Base-by-base conservation (phyloP, 305 asterid species). In the Andrographis paniculata region DNA sequence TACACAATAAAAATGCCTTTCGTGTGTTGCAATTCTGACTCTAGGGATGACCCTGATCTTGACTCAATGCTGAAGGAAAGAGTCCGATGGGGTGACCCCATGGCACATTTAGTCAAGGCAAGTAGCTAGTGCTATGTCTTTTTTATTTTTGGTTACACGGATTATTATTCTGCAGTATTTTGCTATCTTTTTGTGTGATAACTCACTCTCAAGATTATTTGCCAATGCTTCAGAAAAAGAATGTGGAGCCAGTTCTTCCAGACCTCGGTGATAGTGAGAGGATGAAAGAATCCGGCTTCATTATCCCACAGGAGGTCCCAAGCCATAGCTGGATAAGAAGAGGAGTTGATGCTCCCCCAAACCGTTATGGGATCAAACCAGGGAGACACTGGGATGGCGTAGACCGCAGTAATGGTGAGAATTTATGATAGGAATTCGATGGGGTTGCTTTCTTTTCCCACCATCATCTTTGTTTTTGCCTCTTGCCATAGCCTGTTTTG, bases 371-470 rank as follows among this genome's bases (percentile, higher is more conserved):
- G 28, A 81, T 88, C 65, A 84, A 63, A 63, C 95, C 95, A 0
- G 94, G 97, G 44, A 68, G 94, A 64, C 97, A 84, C 60, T 87
- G 95, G 95, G 95, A 87, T 51, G 94, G 95, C 13, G 93, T 87
- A 1, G 88, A 88, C 50, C 88, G 95, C 27, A 84, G 94, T 45
- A 84, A 43, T 6, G 95, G 95, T 78, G 59, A 37, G 74, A 41
- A 48, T 37, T 6, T 42, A 49, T 42, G 14, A 9, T 33, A 27
- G 42, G 38, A 15, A 9, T 24, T 9, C 19, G 52, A 37, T 17
- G n/a, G 16, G 14, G 36, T 0, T 15, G 8, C 31, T 27, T 23
- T n/a, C n/a, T n/a, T n/a, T n/a, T n/a, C n/a, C n/a, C n/a, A n/a
- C n/a, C n/a, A n/a, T n/a, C n/a, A n/a, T n/a, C n/a, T n/a, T n/a